Percentiles rank a stretch among this genome's conserved stretches.
These are phyloP conservation scores for Massariosphaeria phaeospora DNA, from an alignment of 495 filamentous ascomycete genomes.

Conservation along the genomic window DNA sequence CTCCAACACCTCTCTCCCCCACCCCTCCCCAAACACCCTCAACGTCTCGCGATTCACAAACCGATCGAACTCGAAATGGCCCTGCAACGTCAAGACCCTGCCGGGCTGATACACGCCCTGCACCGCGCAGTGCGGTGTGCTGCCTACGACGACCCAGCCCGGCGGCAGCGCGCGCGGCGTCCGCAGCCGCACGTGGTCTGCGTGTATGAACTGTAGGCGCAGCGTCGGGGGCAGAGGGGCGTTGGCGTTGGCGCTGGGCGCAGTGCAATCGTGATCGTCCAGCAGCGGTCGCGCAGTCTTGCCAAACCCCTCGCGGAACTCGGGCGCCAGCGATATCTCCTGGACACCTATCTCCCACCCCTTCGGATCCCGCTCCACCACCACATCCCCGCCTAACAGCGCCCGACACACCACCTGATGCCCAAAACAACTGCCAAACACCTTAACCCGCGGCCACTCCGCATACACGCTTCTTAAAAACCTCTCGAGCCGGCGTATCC, in stretches of 20 bases:
- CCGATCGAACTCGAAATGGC: slow-evolving; percentile 27
- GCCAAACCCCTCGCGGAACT: slow-evolving; percentile 3
- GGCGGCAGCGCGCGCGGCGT: slow-evolving; percentile 5
- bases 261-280: background rate
- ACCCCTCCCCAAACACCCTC: slow-evolving; percentile 16
- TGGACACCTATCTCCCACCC: slow-evolving; percentile 24
- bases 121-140: slow-evolving; percentile 14
- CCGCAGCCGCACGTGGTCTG: slow-evolving; percentile 20
- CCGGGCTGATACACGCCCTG: slow-evolving; percentile 24
- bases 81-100: slow-evolving; percentile 19
- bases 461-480: slow-evolving; percentile 7
- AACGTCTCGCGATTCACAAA: slow-evolving; percentile 26
- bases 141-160: slow-evolving; percentile 11
- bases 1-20: slow-evolving; percentile 10
- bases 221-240: background rate
- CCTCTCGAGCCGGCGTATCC: slow-evolving; percentile 15
- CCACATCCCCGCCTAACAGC: slow-evolving; percentile 12
- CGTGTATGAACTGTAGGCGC: slow-evolving; percentile 23
- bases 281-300: background rate
- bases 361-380: slow-evolving; percentile 24
- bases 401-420: slow-evolving; percentile 23
- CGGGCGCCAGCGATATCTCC: slow-evolving; percentile 3
- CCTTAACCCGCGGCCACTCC: slow-evolving; percentile 14
- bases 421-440: slow-evolving; percentile 27
- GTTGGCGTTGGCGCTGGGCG: no score